These are phyloP conservation scores for Ochromonas danica DNA, from an alignment of 108 stramenopile species.

Conservation along the genomic window DNA sequence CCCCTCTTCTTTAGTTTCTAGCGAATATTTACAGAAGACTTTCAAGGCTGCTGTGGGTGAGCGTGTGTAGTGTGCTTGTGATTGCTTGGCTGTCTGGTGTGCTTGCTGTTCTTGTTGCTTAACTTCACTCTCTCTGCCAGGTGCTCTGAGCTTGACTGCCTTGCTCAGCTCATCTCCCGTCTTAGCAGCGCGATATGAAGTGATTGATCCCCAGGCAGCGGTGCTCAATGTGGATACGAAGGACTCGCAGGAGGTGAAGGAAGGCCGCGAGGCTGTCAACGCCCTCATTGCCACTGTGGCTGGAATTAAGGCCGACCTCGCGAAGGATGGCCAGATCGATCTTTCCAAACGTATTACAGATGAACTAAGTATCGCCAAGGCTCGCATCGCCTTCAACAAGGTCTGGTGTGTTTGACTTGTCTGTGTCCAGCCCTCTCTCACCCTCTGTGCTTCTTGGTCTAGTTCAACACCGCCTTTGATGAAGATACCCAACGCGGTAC, in stretches of 20 bases:
- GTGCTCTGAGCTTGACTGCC: too few relatives aligned
- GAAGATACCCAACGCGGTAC: constrained; percentile 88
- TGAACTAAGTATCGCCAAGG: constrained; percentile 69
- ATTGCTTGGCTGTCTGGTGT: too few relatives aligned
- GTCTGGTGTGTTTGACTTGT: too few relatives aligned
- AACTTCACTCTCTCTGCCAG: too few relatives aligned
- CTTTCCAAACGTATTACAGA: constrained; percentile 68
- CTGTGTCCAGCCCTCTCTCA: too few relatives aligned
- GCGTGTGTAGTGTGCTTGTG: too few relatives aligned
- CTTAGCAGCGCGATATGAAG: too few relatives aligned
- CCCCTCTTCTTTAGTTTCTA: too few relatives aligned
- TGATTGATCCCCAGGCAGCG: constrained; percentile 47
- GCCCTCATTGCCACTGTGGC: constrained; percentile 57
- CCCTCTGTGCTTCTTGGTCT: background rate
- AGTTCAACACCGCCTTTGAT: constrained; percentile 72
- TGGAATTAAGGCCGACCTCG: constrained; percentile 62
- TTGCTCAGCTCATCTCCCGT: too few relatives aligned
- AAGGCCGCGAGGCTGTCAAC: constrained; percentile 59
- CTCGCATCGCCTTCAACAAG: constrained; percentile 71
- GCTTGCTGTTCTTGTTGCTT: too few relatives aligned
- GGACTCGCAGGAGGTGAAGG: constrained; percentile 65
- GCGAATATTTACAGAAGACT: too few relatives aligned
- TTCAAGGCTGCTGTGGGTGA: too few relatives aligned
- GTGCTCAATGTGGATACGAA: constrained; percentile 69
- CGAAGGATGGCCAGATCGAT: constrained; percentile 67